Percentiles rank a stretch among this genome's conserved stretches.
These are phyloP conservation scores for Pelargonium fulgidum DNA, from an alignment of 441 rosid species.

Conservation along the genomic window DNA sequence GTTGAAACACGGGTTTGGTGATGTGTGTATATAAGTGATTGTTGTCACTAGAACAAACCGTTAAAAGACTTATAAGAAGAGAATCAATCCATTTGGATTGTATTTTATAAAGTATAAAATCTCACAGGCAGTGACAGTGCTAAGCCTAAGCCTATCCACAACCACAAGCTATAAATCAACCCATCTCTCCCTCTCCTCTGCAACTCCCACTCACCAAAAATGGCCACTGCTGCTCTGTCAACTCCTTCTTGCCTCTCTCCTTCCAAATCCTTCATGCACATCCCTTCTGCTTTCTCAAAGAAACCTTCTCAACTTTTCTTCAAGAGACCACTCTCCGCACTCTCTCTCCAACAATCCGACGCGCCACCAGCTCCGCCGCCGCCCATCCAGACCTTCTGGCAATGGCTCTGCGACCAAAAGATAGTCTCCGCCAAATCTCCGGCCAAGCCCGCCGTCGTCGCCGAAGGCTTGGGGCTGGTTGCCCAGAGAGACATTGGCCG, in stretches of 20 bases:
- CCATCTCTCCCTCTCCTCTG: too few species aligned
- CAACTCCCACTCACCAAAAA: constrained; percentile 11
- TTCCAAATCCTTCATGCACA: constrained; percentile 26
- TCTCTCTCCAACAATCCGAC: constrained; percentile 23
- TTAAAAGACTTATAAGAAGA: too few species aligned
- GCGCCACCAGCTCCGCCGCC: constrained; percentile 26
- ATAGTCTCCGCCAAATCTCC: constrained; percentile 54
- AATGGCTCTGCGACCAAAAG: constrained; percentile 66
- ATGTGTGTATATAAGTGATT: too few species aligned
- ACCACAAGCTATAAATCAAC: too few species aligned
- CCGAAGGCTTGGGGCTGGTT: constrained; percentile 76
- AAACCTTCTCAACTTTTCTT: not conserved
- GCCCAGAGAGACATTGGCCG: constrained; percentile 63
- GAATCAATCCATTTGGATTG: too few species aligned
- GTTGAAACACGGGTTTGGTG: too few species aligned
- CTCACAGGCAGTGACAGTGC: too few species aligned
- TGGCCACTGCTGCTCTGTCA: constrained; percentile 28
- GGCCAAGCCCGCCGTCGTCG: constrained; percentile 48
- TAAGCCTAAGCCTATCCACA: too few species aligned
- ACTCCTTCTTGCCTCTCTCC: constrained; percentile 22
- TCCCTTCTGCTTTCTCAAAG: constrained; percentile 21
- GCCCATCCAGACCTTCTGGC: constrained; percentile 59
- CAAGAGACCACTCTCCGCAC: constrained; percentile 20
- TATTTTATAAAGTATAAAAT: too few species aligned
- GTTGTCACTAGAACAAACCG: too few species aligned